A percentile compares a stretch with the other conserved stretches of the same genome.
Conservation (phyloP, 1,284 basidiomycete species). For the Malassezia cuniculi region DNA sequence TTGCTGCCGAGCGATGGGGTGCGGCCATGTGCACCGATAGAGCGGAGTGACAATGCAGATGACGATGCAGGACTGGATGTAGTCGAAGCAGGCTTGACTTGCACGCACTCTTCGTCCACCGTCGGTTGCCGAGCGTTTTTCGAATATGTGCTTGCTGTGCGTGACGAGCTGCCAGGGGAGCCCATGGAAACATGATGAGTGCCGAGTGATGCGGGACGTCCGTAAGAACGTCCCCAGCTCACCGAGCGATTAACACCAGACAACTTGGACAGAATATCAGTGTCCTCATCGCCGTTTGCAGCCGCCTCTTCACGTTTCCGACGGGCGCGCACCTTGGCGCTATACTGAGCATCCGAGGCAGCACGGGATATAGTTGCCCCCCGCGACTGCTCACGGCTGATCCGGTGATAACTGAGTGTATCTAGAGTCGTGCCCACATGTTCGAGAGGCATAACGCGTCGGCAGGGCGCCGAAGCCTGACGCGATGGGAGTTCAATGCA, state of each 20-base stretch:
- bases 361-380: not conserved
- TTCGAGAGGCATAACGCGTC: too few relatives aligned
- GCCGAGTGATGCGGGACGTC: not conserved
- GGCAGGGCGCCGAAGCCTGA: too few relatives aligned
- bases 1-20: too few relatives aligned
- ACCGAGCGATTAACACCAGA: slow-evolving; percentile 13
- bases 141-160: slow-evolving; percentile 2
- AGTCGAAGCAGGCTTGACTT: not conserved
- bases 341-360: not conserved
- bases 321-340: not conserved
- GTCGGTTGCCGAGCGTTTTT: too few relatives aligned
- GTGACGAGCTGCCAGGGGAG: not conserved
- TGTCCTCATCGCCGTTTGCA: slow-evolving; percentile 1
- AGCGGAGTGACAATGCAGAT: slow-evolving; percentile 11
- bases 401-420: too few relatives aligned
- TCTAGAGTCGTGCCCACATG: too few relatives aligned
- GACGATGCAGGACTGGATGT: slow-evolving; percentile 10
- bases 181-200: not conserved
- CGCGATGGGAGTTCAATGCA: too few relatives aligned
- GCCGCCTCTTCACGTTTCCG: not conserved
- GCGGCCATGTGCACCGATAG: not conserved
- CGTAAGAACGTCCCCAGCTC: slow-evolving; percentile 8
- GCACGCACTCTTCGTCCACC: too few relatives aligned
- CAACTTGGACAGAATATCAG: slow-evolving; percentile 9
- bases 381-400: too few relatives aligned